phyloP scores from a whole-genome alignment of 441 rosid species.

The Hura crepitans region DNA sequence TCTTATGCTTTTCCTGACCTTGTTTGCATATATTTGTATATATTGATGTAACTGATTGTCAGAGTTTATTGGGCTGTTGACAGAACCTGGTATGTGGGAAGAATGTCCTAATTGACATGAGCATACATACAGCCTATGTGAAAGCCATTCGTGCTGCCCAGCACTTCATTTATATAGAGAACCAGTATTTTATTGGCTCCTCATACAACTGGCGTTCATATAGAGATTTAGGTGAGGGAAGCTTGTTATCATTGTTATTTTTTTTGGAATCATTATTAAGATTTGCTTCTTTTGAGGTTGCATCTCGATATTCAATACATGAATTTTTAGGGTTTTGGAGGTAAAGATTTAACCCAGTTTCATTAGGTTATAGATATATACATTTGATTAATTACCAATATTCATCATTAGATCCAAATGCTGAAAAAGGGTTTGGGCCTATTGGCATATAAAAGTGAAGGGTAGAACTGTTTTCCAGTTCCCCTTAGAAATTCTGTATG shows the following conservation, averaged over 20 bases:
- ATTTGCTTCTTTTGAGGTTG: neutral
- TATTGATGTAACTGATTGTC: neutral
- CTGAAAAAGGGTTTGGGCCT: too few relatives aligned
- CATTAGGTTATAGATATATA: neutral
- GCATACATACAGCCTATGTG: constrained; percentile 97
- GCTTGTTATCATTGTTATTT: neutral
- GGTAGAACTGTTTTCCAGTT: neutral
- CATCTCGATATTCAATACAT: neutral
- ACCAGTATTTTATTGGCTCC: constrained; percentile 95
- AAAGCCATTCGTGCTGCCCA: constrained; percentile 97
- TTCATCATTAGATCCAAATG: too few relatives aligned
- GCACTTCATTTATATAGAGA: constrained; percentile 93
- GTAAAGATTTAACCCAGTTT: neutral
- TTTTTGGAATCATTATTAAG: neutral
- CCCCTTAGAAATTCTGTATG: neutral
- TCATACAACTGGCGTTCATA: constrained; percentile 81
- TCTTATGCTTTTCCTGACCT: constrained; percentile 4
- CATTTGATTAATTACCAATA: neutral
- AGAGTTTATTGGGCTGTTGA: constrained; percentile 30
- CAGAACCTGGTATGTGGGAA: constrained; percentile 93
- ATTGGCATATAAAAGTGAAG: too few relatives aligned
- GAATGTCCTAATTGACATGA: constrained; percentile 93
- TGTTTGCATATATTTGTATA: neutral
- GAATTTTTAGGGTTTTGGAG: neutral
- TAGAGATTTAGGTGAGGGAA: constrained; percentile 64